Conservation (phyloP, 2,329 filamentous ascomycete genomes). For the Hortaea werneckii region DNA sequence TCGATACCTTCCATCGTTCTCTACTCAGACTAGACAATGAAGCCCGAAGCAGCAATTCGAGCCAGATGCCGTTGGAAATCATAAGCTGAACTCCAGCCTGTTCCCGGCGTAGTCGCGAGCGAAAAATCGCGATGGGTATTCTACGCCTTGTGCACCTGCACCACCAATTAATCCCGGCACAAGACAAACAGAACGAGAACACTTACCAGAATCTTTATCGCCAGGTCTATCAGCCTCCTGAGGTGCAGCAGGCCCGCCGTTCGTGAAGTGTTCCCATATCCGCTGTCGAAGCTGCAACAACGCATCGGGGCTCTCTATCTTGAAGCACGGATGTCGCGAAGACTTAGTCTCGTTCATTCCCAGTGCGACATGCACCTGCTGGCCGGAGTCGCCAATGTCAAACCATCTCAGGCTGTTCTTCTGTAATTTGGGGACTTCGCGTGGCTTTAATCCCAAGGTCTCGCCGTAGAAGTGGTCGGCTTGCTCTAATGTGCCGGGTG, state of each 20-base stretch:
- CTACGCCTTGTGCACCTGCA: constrained; percentile 43
- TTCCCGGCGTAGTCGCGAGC: constrained; percentile 38
- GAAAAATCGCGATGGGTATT: constrained; percentile 54
- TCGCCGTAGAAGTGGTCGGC: constrained; percentile 46
- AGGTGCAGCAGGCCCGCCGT: constrained; percentile 42
- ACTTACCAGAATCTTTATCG: constrained; percentile 24
- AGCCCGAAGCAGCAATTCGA: no score
- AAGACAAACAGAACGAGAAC: constrained; percentile 19
- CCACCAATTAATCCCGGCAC: constrained; percentile 6
- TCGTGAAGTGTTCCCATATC: constrained; percentile 43
- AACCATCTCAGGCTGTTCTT: constrained; percentile 47
- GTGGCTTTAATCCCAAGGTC: constrained; percentile 45
- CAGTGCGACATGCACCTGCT: constrained; percentile 44
- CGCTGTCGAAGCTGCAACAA: constrained; percentile 38
- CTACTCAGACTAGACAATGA: no score
- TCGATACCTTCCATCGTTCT: no score
- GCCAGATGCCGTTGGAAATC: neutral
- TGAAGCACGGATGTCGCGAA: constrained; percentile 50
- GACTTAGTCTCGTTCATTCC: constrained; percentile 35
- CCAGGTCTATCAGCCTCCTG: constrained; percentile 47
- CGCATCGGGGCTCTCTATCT: constrained; percentile 38
- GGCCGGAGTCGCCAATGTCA: constrained; percentile 44
- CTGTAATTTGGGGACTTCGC: constrained; percentile 45
- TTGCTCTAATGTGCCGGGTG: constrained; percentile 40
- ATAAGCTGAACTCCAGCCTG: constrained; percentile 31